Evolutionary conservation across 371 early-diverging fungal species (phyloP), one percentile per base, ranked within the genome.

Genomic region (Dichotomocladium elegans): DNA sequence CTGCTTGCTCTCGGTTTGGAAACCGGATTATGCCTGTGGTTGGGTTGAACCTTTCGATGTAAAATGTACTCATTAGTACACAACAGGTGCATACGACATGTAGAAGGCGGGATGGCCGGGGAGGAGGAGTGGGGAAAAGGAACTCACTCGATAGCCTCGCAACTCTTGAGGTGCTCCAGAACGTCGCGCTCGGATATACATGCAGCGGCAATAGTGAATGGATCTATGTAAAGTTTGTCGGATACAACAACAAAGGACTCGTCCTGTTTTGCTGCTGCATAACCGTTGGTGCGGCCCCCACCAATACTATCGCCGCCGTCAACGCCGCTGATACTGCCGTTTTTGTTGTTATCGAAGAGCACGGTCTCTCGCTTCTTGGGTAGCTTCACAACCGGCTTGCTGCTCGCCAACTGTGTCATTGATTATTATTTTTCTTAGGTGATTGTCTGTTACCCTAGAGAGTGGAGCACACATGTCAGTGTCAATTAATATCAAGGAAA

Each of bases 151-250:
- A 57, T 41, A 27, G 72, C 64, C 27, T 58, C 55, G 50, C 59
- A 72, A 26, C 46, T 47, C 28, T 55, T 48, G 41, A 72, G 44
- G 21, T 66, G 51, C 11, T 66, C 64, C 61, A 57, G 56, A 4
- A 72, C 49, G 45, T 72, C 72, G 44, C 37, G 47, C 41, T 71
- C 63, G 35, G 56, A 56, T n/a, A n/a, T n/a, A n/a, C n/a, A n/a
- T 12, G 37, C 15, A 17, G 14, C 37, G 4, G 37, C 21, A 28
- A 68, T 55, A 14, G 59, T 45, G 15, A 67, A 42, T 11, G 45
- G 41, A 42, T 68, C 63, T 33, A 68, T 35, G 35, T 51, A 62
- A 19, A 62, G 51, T 28, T 29, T 50, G 17, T 62, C 63, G 33
- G 63, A 62, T 37, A 58, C 58, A 21, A 21, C 37, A 15, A 21